A percentile compares a stretch with the other conserved stretches of the same genome.
Evolutionary conservation across 2,329 filamentous ascomycete species (phyloP).

Genomic region (Polytolypa hystricis): DNA sequence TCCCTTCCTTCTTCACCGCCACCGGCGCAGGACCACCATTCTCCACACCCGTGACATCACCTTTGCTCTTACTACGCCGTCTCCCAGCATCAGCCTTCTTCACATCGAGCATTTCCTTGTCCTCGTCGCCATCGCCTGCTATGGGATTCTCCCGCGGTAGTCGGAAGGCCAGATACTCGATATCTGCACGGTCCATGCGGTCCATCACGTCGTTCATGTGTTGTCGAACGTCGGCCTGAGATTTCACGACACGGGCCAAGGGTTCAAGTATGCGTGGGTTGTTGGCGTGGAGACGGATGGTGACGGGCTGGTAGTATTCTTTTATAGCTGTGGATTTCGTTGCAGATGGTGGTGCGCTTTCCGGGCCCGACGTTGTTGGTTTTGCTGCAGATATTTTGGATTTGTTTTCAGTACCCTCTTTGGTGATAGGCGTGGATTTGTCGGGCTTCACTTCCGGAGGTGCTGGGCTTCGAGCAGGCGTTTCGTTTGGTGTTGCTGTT

Average conservation of each 20-base stretch:
- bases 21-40: too few species aligned
- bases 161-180: slow-evolving; percentile 44
- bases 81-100: slow-evolving; percentile 14
- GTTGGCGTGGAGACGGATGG: slow-evolving; percentile 45
- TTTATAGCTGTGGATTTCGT: slow-evolving; percentile 18
- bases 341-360: slow-evolving; percentile 6
- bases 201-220: slow-evolving; percentile 49
- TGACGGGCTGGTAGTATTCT: slow-evolving; percentile 43
- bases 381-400: slow-evolving; percentile 6
- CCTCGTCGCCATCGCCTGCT: slow-evolving; percentile 17
- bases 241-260: slow-evolving; percentile 45
- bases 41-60: slow-evolving; percentile 20
- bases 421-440: slow-evolving; percentile 5
- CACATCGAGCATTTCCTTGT: slow-evolving; percentile 16
- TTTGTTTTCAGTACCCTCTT: slow-evolving; percentile 17
- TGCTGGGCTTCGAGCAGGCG: slow-evolving; percentile 5
- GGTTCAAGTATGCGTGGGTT: slow-evolving; percentile 44
- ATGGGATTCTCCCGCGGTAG: slow-evolving; percentile 34
- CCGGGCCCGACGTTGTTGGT: slow-evolving; percentile 5
- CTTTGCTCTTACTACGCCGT: slow-evolving; percentile 14
- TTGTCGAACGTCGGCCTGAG: slow-evolving; percentile 40
- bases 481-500: slow-evolving; percentile 14
- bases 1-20: slow-evolving; percentile 5
- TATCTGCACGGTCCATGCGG: slow-evolving; percentile 43
- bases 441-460: slow-evolving; percentile 5